Conservation (phyloP, 108 stramenopile species). For the Nitzschia sp. region DNA sequence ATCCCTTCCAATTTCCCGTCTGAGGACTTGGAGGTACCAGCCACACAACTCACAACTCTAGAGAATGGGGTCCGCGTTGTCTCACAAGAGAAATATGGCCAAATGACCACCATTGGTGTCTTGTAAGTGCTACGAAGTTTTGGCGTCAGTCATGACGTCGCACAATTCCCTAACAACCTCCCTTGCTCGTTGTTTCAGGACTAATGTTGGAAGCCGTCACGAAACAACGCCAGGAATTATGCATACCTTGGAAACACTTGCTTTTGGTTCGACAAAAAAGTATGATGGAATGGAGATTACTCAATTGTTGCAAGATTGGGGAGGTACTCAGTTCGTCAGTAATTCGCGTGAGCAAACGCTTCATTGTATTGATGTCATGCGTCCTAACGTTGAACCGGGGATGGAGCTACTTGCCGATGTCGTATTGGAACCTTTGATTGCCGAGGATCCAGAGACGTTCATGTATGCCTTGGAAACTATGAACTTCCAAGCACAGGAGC, state of each 20-base stretch:
- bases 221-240: slow-evolving; percentile 71
- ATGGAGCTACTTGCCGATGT: slow-evolving; percentile 77
- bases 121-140: slow-evolving; percentile 12
- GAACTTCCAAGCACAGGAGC: slow-evolving; percentile 80
- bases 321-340: slow-evolving; percentile 77
- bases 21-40: slow-evolving; percentile 50
- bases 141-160: no score
- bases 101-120: slow-evolving; percentile 76
- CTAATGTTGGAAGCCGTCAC: slow-evolving; percentile 76
- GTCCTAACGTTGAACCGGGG: slow-evolving; percentile 82
- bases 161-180: not conserved
- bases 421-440: slow-evolving; percentile 60
- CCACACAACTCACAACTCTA: slow-evolving; percentile 70
- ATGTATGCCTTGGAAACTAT: slow-evolving; percentile 73
- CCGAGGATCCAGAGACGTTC: slow-evolving; percentile 47
- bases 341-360: slow-evolving; percentile 88
- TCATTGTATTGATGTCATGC: slow-evolving; percentile 89
- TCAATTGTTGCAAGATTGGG: slow-evolving; percentile 59
- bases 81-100: slow-evolving; percentile 80
- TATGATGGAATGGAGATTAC: slow-evolving; percentile 50
- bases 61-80: slow-evolving; percentile 87
- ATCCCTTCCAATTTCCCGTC: slow-evolving; percentile 62
- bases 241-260: slow-evolving; percentile 91
- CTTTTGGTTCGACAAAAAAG: slow-evolving; percentile 74
- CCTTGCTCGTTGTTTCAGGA: not conserved